phyloP scores from a whole-genome alignment of 768 basidiomycete species.

The Mycena capillaripes region DNA sequence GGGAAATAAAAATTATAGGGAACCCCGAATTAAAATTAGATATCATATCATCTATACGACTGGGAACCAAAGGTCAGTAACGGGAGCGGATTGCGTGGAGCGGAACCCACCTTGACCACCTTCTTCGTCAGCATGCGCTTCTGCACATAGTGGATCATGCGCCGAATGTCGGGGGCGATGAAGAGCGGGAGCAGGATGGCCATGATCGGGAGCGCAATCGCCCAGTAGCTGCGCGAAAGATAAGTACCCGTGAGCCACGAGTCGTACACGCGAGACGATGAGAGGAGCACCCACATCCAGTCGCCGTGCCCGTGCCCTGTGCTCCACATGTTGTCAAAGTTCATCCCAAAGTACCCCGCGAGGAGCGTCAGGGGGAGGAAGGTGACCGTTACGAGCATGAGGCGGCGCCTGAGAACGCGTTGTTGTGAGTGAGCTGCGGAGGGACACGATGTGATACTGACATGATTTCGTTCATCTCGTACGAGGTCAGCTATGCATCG shows the following conservation, averaged over 20 bases:
- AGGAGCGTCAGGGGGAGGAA: slow-evolving; percentile 78
- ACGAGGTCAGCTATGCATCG: slow-evolving; percentile 67
- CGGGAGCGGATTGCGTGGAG: not conserved
- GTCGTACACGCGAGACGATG: not conserved
- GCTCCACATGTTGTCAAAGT: slow-evolving; percentile 67
- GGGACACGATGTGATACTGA: slow-evolving; percentile 48
- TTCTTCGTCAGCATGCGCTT: slow-evolving; percentile 49
- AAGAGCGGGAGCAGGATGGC: slow-evolving; percentile 65
- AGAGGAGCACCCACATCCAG: slow-evolving; percentile 52
- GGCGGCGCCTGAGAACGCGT: slow-evolving; percentile 57
- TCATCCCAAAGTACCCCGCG: slow-evolving; percentile 67
- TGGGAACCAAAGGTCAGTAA: not conserved
- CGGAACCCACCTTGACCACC: slow-evolving; percentile 17
- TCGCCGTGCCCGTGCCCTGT: slow-evolving; percentile 56
- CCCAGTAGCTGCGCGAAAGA: slow-evolving; percentile 67
- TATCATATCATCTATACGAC: not conserved
- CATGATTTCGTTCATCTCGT: slow-evolving; percentile 75
- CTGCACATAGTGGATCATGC: slow-evolving; percentile 58
- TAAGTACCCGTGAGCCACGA: no score
- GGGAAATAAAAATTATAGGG: no score
- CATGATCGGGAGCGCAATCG: slow-evolving; percentile 72
- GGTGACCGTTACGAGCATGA: slow-evolving; percentile 78
- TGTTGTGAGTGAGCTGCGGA: not conserved
- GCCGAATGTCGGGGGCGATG: slow-evolving; percentile 61
- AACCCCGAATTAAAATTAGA: not conserved